These are phyloP conservation scores for Stagonosporopsis tanaceti DNA, from an alignment of 2,329 filamentous ascomycete species.

Conservation along the genomic window DNA sequence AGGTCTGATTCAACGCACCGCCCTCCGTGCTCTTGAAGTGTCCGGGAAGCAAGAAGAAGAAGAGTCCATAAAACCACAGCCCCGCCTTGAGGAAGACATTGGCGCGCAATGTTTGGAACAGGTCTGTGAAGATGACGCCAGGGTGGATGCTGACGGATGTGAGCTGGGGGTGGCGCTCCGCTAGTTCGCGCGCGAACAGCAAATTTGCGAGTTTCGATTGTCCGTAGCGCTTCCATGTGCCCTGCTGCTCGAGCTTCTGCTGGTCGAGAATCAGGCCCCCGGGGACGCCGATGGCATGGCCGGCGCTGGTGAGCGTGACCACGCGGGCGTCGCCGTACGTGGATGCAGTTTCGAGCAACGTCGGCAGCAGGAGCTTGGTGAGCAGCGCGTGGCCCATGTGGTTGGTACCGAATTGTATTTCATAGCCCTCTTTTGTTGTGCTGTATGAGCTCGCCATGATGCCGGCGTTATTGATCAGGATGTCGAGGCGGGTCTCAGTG, in stretches of 20 bases:
- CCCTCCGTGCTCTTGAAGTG: slow-evolving; percentile 39
- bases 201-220: slow-evolving; percentile 61
- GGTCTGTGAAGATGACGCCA: slow-evolving; percentile 57
- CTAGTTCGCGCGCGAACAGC: slow-evolving; percentile 55
- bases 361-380: slow-evolving; percentile 56
- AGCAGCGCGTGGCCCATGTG: slow-evolving; percentile 61
- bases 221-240: slow-evolving; percentile 54
- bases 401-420: slow-evolving; percentile 61
- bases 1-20: slow-evolving; percentile 54
- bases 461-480: slow-evolving; percentile 59
- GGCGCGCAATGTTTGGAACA: slow-evolving; percentile 42
- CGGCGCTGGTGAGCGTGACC: slow-evolving; percentile 51
- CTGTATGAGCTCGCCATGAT: slow-evolving; percentile 50
- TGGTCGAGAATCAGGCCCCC: slow-evolving; percentile 50
- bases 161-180: slow-evolving; percentile 55
- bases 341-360: slow-evolving; percentile 53
- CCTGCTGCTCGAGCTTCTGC: slow-evolving; percentile 37
- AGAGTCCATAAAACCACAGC: slow-evolving; percentile 35
- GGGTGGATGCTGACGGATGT: slow-evolving; percentile 58
- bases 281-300: slow-evolving; percentile 29
- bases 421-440: slow-evolving; percentile 58
- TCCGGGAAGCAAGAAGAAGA: slow-evolving; percentile 39
- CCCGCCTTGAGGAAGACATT: slow-evolving; percentile 37
- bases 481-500: slow-evolving; percentile 53
- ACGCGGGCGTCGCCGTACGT: slow-evolving; percentile 55